Percentiles rank a stretch among this genome's conserved stretches.
Conservation (phyloP, 306 rosid genomes). For the Amphicarpaea edgeworthii region DNA sequence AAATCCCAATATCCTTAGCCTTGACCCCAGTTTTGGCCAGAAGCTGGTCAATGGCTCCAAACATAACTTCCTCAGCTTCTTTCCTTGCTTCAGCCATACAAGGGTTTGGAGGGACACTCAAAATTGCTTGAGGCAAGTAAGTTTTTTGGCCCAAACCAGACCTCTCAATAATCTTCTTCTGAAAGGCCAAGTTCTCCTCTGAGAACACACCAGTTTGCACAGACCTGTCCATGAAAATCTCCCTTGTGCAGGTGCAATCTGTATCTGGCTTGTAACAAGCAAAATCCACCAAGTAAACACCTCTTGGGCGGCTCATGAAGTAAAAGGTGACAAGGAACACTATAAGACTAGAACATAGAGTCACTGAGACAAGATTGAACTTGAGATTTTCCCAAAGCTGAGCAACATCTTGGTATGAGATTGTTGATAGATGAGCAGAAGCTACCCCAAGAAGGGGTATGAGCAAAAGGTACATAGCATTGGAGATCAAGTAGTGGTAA, state of each 20-base stretch:
- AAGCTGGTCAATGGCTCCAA: constrained; percentile 88
- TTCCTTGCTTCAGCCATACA: constrained; percentile 87
- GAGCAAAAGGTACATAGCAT: constrained; percentile 80
- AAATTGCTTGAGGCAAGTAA: constrained; percentile 75
- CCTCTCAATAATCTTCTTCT: constrained; percentile 80
- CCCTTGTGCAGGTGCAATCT: constrained; percentile 58
- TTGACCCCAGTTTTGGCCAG: constrained; percentile 77
- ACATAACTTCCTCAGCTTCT: constrained; percentile 88
- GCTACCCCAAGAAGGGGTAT: constrained; percentile 59
- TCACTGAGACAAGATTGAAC: constrained; percentile 67
- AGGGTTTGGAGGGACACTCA: constrained; percentile 75
- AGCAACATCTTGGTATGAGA: constrained; percentile 40
- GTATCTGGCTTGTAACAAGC: constrained; percentile 80
- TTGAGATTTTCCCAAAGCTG: constrained; percentile 52
- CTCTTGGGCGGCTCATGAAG: constrained; percentile 82
- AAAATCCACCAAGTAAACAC: constrained; percentile 73
- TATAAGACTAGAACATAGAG: constrained; percentile 60
- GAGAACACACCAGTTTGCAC: constrained; percentile 60
- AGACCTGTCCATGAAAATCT: constrained; percentile 70
- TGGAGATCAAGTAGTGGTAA: constrained; percentile 82
- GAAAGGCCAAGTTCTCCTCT: constrained; percentile 74
- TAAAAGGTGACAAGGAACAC: constrained; percentile 75
- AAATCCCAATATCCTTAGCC: constrained; percentile 89
- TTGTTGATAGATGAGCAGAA: constrained; percentile 66
- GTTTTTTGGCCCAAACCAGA: constrained; percentile 88